A percentile compares a stretch with the other conserved stretches of the same genome.
Evolutionary conservation across 2,329 filamentous ascomycete genomes (phyloP).

Genomic region (Samsoniella hepiali): DNA sequence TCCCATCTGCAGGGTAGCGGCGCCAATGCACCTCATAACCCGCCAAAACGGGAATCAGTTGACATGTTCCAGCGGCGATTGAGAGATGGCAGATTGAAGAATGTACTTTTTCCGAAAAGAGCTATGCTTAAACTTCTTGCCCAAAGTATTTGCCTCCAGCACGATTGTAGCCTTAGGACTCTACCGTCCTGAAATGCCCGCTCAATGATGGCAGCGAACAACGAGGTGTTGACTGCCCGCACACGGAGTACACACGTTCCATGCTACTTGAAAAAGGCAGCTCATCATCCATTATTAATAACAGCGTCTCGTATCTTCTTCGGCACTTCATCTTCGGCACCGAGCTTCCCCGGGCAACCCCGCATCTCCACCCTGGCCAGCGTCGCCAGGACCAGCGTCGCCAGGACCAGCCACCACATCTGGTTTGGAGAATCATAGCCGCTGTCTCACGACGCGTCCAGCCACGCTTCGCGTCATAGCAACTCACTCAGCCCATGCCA

Average conservation of each 20-base stretch:
- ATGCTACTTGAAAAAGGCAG: not conserved
- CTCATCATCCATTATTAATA: not conserved
- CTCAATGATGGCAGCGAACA: no score
- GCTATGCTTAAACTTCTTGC: no score
- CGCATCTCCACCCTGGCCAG: conserved; percentile 9
- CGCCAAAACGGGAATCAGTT: not conserved
- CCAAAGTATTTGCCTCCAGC: no score
- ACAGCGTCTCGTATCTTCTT: not conserved
- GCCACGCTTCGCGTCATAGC: not conserved
- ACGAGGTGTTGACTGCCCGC: no score
- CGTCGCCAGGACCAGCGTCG: not conserved
- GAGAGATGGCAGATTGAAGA: not conserved
- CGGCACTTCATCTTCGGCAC: conserved; percentile 3
- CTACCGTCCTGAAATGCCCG: no score
- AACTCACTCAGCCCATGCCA: no score
- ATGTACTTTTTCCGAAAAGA: not conserved
- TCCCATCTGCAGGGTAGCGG: not conserved
- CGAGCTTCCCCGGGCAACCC: conserved; percentile 4
- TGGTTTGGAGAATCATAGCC: not conserved
- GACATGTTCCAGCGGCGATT: not conserved
- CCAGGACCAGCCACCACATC: not conserved
- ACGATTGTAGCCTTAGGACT: no score
- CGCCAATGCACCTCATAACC: not conserved
- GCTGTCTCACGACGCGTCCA: not conserved
- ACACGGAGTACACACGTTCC: not conserved